Evolutionary conservation across 139 green algal genomes (phyloP).

Genomic region (Auxenochlorella pyrenoidosa): DNA sequence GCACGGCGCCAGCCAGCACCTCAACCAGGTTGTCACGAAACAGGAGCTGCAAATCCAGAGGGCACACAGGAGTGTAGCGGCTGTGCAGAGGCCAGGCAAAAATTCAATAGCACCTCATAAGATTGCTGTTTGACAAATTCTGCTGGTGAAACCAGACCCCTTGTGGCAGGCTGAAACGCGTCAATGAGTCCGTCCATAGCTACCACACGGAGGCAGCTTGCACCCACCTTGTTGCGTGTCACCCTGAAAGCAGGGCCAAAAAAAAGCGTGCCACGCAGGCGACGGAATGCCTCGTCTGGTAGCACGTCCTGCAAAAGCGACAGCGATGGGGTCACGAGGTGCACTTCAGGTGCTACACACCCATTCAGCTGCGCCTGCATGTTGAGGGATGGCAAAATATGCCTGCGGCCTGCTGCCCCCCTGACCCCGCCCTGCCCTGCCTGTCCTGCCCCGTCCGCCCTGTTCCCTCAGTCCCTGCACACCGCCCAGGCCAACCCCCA

Average conservation of each 20-base stretch:
- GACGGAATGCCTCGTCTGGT: conserved; percentile 77
- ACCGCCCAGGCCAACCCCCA: background rate
- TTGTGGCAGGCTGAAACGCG: too few species aligned
- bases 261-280: conserved; percentile 80
- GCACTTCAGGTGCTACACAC: too few species aligned
- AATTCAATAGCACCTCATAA: too few species aligned
- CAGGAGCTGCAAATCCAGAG: conserved; percentile 36
- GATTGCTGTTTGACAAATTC: background rate
- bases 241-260: conserved; percentile 79
- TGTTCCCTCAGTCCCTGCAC: too few species aligned
- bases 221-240: conserved; percentile 77
- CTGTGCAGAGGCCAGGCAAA: too few species aligned
- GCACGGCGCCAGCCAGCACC: conserved; percentile 63
- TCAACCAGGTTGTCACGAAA: conserved; percentile 77
- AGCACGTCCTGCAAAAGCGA: conserved; percentile 57
- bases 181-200: too few species aligned
- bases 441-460: too few species aligned
- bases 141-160: background rate
- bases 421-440: too few species aligned
- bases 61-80: too few species aligned
- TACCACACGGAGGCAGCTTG: background rate
- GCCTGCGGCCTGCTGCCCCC: too few species aligned
- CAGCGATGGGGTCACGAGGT: background rate
- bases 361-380: too few species aligned
- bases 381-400: too few species aligned